These are phyloP conservation scores for Stagonosporopsis cucurbitacearum DNA, from an alignment of 2,329 filamentous ascomycete species.

Conservation along the genomic window DNA sequence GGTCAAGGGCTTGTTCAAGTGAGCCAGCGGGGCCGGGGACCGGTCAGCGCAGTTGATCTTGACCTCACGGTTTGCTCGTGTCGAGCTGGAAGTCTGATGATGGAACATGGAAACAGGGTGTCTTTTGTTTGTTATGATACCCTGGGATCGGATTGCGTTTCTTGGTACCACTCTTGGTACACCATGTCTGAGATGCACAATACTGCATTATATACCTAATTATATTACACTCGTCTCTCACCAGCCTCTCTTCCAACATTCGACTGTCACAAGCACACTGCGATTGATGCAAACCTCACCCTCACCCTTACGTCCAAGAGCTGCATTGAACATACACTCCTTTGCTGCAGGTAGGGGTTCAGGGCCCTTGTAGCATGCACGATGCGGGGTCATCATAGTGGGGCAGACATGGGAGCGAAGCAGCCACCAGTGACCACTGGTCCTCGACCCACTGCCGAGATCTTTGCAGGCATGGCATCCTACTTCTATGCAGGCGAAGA, in stretches of 20 bases:
- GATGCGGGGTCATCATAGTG: conserved; percentile 4
- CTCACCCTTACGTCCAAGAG: background rate
- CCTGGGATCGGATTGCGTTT: conserved; percentile 17
- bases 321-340: background rate
- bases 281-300: background rate
- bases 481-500: background rate
- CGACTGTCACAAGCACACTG: no score
- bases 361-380: conserved; percentile 2
- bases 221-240: background rate
- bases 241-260: background rate
- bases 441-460: background rate
- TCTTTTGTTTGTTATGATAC: conserved; percentile 17
- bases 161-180: conserved; percentile 15
- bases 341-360: background rate
- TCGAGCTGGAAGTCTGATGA: background rate
- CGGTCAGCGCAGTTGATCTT: background rate
- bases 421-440: background rate
- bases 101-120: conserved; percentile 8
- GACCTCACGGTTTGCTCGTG: background rate
- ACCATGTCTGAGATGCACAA: background rate
- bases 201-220: conserved; percentile 2
- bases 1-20: conserved; percentile 60
- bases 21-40: background rate
- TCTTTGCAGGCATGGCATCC: background rate
- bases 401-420: conserved; percentile 2